Evolutionary conservation across 495 filamentous ascomycete genomes (phyloP), one percentile per base, ranked within the genome.

Genomic region (Amniculicola lignicola): DNA sequence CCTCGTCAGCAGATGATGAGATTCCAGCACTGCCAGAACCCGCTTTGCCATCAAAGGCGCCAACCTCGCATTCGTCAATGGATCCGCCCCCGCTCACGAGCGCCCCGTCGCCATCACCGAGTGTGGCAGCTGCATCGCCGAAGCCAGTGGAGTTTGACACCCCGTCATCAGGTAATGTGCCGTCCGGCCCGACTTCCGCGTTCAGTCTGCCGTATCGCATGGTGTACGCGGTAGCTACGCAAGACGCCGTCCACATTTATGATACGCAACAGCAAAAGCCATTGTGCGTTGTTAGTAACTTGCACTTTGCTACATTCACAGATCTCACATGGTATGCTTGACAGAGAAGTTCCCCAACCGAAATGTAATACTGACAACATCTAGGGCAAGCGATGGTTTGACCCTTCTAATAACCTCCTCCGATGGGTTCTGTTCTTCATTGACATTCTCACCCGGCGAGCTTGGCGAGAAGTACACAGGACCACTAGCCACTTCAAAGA

Each of bases 221-320:
- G 68, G 82, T 97, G 0, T 99, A 97, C 73, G 93, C 91, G 4
- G 93, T 99, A 39, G 94, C 93, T 14, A 99, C 94, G 0, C 90
- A 96, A 67, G 94, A 99, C 69, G 87, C 94, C 0, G 84, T 99
- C n/a, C 72, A 95, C 29, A 78, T 99, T 24, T 97, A 97, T 69
- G 94, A 99, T 68, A 99, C 94, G 0, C 94, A 99, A 64, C 94
- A 99, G 62, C 83, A 89, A 56, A 93, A 89, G 2, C 93, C 94
- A 3, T 75, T 99, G 23, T 93, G 87, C 69, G 74, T 96, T 15
- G 90, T 97, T 18, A 96, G 89, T 79, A 99, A 99, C 64, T 66
- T 99, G 42, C 94, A 99, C 61, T 95, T 89, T 69, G 90, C 94
- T 5, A 96, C 91, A 0, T 99, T 99, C 63, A 97, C 94, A 1